Conservation (phyloP, 208 protist genomes). For the Leishmania amazonensis region DNA sequence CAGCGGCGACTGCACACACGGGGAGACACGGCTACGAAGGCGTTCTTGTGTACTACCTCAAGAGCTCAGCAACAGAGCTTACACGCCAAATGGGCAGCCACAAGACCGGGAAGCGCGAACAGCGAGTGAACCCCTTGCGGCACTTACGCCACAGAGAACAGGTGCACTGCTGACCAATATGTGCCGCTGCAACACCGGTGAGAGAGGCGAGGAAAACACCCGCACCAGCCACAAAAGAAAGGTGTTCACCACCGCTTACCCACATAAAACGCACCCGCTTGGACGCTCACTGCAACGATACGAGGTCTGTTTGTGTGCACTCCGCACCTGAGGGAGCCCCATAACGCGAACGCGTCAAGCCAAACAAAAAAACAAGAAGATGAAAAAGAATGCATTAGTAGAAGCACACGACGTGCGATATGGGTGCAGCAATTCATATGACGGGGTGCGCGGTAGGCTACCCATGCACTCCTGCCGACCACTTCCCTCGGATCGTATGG, state of each 20-base stretch:
- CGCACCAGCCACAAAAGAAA: neutral
- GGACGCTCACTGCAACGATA: neutral
- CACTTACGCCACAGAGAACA: neutral
- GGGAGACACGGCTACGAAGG: neutral
- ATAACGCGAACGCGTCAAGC: neutral
- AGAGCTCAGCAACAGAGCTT: neutral
- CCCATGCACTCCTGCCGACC: no score
- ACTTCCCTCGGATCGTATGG: no score
- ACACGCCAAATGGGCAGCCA: neutral
- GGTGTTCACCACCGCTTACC: neutral
- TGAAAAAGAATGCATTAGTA: neutral
- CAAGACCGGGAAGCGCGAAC: neutral
- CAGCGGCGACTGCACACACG: neutral
- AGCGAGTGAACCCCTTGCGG: neutral
- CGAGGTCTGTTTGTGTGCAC: slow-evolving; percentile 9
- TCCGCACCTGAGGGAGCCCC: neutral
- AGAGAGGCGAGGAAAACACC: neutral
- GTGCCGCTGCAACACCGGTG: no score
- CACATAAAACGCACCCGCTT: neutral
- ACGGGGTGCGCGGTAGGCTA: no score
- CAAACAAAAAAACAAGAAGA: slow-evolving; percentile 10
- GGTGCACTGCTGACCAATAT: neutral
- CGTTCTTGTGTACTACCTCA: neutral
- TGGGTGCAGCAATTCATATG: no score
- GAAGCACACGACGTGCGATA: neutral